Percentiles rank a stretch among this genome's conserved stretches.
phyloP scores from a whole-genome alignment of 2,329 filamentous ascomycete genomes.

The Teratosphaeria gauchensis region DNA sequence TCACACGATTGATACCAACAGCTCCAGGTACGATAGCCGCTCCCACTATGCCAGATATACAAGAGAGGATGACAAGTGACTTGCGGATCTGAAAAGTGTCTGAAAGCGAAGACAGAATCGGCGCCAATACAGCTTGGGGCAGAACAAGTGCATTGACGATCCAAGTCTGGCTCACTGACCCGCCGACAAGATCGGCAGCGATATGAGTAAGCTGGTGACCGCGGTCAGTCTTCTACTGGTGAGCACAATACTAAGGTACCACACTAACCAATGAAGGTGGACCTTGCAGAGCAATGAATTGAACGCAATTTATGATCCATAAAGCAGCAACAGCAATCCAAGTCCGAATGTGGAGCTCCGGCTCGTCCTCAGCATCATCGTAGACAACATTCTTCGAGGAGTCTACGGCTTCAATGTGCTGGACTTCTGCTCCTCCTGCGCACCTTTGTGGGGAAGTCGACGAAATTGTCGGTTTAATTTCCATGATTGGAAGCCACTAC shows the following conservation, averaged over 20 bases:
- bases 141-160: constrained; percentile 10
- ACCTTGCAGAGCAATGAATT: constrained; percentile 9
- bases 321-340: constrained; percentile 8
- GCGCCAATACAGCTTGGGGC: constrained; percentile 10
- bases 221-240: neutral
- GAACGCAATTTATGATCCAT: constrained; percentile 8
- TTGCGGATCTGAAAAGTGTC: constrained; percentile 13
- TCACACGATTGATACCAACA: constrained; percentile 5
- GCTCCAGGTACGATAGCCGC: constrained; percentile 10
- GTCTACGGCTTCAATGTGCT: neutral
- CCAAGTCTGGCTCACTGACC: constrained; percentile 6
- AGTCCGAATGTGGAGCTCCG: constrained; percentile 8
- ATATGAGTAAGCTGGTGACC: constrained; percentile 5
- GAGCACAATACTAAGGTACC: neutral
- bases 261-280: constrained; percentile 7
- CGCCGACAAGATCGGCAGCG: constrained; percentile 3
- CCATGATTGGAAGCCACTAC: neutral
- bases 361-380: constrained; percentile 8
- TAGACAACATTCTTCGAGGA: neutral
- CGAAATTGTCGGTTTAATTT: neutral
- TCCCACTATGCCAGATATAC: constrained; percentile 7
- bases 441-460: constrained; percentile 1
- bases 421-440: neutral
- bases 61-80: constrained; percentile 6
- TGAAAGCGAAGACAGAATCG: constrained; percentile 9